Evolutionary conservation across 768 basidiomycete species (phyloP), one percentile per base, ranked within the genome.

Genomic region (Galerina marginata): DNA sequence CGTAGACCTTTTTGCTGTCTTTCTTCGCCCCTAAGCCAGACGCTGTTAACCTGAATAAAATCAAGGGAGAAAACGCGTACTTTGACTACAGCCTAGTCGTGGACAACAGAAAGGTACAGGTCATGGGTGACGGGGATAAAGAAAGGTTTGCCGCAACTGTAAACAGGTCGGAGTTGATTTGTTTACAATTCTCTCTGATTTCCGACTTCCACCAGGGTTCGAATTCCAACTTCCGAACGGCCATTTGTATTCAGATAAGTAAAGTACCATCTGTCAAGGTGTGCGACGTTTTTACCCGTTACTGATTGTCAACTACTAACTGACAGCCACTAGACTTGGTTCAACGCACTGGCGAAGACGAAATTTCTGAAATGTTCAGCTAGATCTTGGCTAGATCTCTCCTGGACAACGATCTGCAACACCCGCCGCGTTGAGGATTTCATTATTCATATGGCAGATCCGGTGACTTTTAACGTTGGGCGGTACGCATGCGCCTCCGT

Each of bases 101-200:
- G 51, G 55, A 63, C 50, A 58, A 45, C 36, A 58, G 43, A 64
- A 65, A 59, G 61, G 49, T 50, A 59, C 57, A 61, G 59, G 57
- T 60, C 64, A 63, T 64, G 61, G 55, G 57, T 56, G 61, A 65
- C 56, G 56, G 65, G 67, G 61, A 63, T 62, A 61, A 67, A 63
- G 62, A 60, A 62, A 40, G 51, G 44, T 33, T 33, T 4, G 59
- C n/a, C 37, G 11, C 49, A 23, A 29, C 33, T 23, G 42, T 54
- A 65, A 69, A 67, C 64, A 67, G 65, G 61, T 61, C 69, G 55
- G 59, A 56, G 40, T 62, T 67, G 60, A 64, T 63, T 67, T 56
- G 49, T 60, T 37, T 55, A 16, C 51, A 36, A 48, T 39, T 55
- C 46, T 55, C 47, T 49, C 51, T 61, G 60, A 61, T 61, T 56